A percentile compares a stretch with the other conserved stretches of the same genome.
Conservation (phyloP, 2,329 filamentous ascomycete genomes). For the Calcarisporium arbuscula region DNA sequence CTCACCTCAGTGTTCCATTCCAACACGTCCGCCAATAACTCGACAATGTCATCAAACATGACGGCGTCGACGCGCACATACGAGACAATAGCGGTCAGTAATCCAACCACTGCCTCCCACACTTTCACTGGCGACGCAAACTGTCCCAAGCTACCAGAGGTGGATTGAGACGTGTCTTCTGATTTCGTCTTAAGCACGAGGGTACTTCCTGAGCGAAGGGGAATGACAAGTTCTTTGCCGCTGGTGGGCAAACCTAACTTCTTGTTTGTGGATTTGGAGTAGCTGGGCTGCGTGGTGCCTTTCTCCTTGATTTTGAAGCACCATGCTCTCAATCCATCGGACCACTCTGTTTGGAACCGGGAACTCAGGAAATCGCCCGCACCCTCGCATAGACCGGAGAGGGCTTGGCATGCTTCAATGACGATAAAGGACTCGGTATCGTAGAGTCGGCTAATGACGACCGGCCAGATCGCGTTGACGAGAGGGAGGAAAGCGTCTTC, state of each 20-base stretch:
- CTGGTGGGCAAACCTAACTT: not conserved
- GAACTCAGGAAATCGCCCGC: slow-evolving; percentile 77
- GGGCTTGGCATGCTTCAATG: slow-evolving; percentile 61
- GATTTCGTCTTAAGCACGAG: slow-evolving; percentile 12
- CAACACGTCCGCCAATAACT: slow-evolving; percentile 49
- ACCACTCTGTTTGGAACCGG: slow-evolving; percentile 70
- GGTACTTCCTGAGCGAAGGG: slow-evolving; percentile 18
- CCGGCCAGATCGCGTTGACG: slow-evolving; percentile 86
- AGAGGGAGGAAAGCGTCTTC: slow-evolving; percentile 83
- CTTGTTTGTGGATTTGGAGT: slow-evolving; percentile 3
- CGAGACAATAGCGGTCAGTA: slow-evolving; percentile 55
- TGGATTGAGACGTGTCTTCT: slow-evolving; percentile 6
- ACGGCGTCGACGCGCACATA: slow-evolving; percentile 60
- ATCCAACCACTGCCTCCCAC: slow-evolving; percentile 55
- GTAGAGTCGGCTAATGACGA: slow-evolving; percentile 61
- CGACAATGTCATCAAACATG: slow-evolving; percentile 65
- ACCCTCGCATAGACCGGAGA: slow-evolving; percentile 61
- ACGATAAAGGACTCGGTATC: slow-evolving; percentile 64
- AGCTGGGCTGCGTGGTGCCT: slow-evolving; percentile 18
- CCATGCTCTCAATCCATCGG: slow-evolving; percentile 44
- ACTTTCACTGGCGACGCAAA: slow-evolving; percentile 57
- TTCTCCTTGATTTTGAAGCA: slow-evolving; percentile 37
- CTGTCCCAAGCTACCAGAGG: slow-evolving; percentile 39
- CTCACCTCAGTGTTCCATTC: slow-evolving; percentile 41
- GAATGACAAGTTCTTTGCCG: slow-evolving; percentile 23